Evolutionary conservation across 768 basidiomycete genomes (phyloP), one percentile per base, ranked within the genome.

Genomic region (Amanita brunnescens): DNA sequence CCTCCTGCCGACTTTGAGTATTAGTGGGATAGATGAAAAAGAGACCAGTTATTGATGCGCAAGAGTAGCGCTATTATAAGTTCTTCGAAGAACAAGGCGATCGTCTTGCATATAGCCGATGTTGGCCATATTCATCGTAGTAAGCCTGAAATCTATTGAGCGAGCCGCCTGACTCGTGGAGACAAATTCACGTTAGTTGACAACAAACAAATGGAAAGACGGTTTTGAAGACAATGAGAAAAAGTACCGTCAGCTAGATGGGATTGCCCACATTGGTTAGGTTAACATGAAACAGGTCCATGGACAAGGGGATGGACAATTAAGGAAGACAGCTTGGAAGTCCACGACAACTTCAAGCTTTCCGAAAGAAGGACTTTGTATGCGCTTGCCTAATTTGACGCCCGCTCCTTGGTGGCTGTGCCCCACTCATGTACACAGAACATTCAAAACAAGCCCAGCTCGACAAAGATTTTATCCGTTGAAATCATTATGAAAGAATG

Each of bases 151-250:
- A 30, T 8, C 38, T 16, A 43, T 13, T 30, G 40, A 35, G 34
- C 16, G 20, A 24, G 34, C 41, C 21, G 20, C n/a, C 13, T 13
- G 24, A 29, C 6, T 42, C 41, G 41, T 20, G 41, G 49, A 32
- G 35, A n/a, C 26, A 21, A 49, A 9, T 41, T 33, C n/a, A 12
- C 24, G 26, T 34, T 21, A 18, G 3, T 44, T 43, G 52, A 55
- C 49, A 55, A 50, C 34, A 49, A 51, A 63, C 60, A 65, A 66
- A 54, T 55, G 54, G 29, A 32, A n/a, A 40, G 57, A 42, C 65
- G 61, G 29, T 53, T 58, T 64, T 56, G 55, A 61, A 60, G 58
- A 66, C 61, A 64, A 66, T 51, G 41, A 18, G 13, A 24, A 16
- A 32, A 14, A 24, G 37, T 14, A 26, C 9, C 14, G 26, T n/a